phyloP scores from a whole-genome alignment of 2,329 filamentous ascomycete genomes.

The Chaetoscypha palmicola region DNA sequence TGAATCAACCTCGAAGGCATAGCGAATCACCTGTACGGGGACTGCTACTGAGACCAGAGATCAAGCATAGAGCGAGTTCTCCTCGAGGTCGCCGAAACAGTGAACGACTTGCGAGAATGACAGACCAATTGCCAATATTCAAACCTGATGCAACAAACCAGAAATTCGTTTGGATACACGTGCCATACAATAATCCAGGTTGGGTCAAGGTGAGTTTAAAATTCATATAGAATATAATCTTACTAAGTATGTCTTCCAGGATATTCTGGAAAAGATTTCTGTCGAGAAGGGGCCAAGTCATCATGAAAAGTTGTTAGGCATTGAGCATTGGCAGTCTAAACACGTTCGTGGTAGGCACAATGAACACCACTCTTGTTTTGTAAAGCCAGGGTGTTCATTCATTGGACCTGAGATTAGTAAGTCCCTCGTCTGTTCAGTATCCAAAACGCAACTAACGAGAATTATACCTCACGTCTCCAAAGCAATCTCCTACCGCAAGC shows the following conservation, averaged over 20 bases:
- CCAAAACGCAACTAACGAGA: too few species aligned
- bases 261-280: constrained; percentile 7
- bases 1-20: not conserved
- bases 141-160: constrained; percentile 6
- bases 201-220: constrained; percentile 5
- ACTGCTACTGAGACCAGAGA: not conserved
- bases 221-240: not conserved
- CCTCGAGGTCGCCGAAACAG: not conserved
- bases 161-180: constrained; percentile 8
- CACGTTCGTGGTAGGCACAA: constrained; percentile 9
- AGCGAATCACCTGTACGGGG: not conserved
- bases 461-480: not conserved
- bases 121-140: not conserved
- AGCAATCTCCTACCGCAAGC: not conserved
- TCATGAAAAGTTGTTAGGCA: constrained; percentile 2
- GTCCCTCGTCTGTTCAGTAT: not conserved
- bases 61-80: not conserved
- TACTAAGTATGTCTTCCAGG: not conserved
- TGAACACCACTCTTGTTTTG: constrained; percentile 13
- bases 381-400: constrained; percentile 8
- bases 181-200: constrained; percentile 8
- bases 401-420: constrained; percentile 1
- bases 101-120: not conserved
- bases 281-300: constrained; percentile 7
- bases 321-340: constrained; percentile 11